These are phyloP conservation scores for Camelina laxa DNA, from an alignment of 345 rosid genomes.

Conservation along the genomic window DNA sequence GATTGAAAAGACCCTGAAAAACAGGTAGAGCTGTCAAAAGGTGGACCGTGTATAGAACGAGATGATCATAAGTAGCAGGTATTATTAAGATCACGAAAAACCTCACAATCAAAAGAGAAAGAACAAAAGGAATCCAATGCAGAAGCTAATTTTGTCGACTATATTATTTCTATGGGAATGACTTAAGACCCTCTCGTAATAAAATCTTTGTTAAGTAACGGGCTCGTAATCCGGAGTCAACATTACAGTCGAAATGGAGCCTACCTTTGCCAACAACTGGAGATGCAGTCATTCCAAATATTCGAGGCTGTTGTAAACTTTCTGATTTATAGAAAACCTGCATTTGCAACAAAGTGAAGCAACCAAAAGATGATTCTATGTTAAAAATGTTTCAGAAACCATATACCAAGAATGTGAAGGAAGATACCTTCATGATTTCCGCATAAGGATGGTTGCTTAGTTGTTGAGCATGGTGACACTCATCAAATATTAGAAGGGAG, in stretches of 20 bases:
- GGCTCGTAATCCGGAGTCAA: constrained; percentile 15
- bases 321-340: constrained; percentile 73
- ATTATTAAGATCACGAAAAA: constrained; percentile 24
- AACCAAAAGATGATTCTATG: constrained; percentile 30
- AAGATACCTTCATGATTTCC: constrained; percentile 82
- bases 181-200: constrained; percentile 10
- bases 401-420: constrained; percentile 32
- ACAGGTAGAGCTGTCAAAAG: constrained; percentile 30
- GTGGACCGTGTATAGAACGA: constrained; percentile 15
- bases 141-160: constrained; percentile 26
- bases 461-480: constrained; percentile 95
- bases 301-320: constrained; percentile 62
- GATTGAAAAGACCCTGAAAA: constrained; percentile 80
- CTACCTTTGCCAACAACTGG: constrained; percentile 94
- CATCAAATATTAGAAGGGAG: constrained; percentile 88
- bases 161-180: constrained; percentile 16
- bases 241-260: constrained; percentile 15
- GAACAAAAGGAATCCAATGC: constrained; percentile 14
- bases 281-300: constrained; percentile 99
- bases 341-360: constrained; percentile 41
- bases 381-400: constrained; percentile 22
- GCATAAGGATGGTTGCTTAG: constrained; percentile 88
- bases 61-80: constrained; percentile 34
- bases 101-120: constrained; percentile 10
- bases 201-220: neutral